Evolutionary conservation across 305 asterid species (phyloP).

Genomic region (Plantago lanceolata): DNA sequence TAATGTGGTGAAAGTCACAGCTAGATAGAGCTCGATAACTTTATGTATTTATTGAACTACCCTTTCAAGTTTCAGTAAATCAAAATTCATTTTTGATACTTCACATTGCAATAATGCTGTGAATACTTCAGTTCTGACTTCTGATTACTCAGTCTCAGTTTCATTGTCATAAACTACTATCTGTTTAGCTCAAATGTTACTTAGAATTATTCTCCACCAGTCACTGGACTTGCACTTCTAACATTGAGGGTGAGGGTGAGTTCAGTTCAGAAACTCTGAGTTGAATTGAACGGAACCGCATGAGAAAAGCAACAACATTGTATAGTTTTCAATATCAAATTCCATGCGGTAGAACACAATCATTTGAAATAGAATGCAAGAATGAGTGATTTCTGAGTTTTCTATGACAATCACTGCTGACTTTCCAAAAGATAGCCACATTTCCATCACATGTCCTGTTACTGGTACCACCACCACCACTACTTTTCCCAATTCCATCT

Average conservation of each 20-base stretch:
- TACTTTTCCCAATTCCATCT: not conserved
- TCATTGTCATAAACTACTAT: too few species aligned
- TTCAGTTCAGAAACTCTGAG: too few species aligned
- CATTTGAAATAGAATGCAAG: not conserved
- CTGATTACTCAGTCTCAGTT: too few species aligned
- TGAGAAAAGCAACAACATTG: not conserved
- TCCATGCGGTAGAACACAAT: not conserved
- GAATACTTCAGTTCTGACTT: too few species aligned
- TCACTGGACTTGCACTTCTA: too few species aligned
- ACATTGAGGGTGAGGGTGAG: too few species aligned
- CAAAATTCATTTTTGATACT: not conserved
- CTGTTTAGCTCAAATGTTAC: too few species aligned
- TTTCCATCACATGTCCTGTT: not conserved
- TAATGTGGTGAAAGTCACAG: constrained; percentile 24
- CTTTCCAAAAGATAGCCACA: not conserved
- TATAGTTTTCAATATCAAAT: not conserved
- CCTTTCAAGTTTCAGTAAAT: not conserved
- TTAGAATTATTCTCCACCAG: too few species aligned
- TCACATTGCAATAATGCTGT: not conserved
- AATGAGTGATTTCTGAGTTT: not conserved
- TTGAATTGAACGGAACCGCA: too few species aligned
- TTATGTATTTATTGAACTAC: constrained; percentile 27
- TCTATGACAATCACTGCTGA: not conserved
- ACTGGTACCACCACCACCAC: not conserved
- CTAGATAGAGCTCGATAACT: constrained; percentile 13